These are phyloP conservation scores for Beta vulgaris DNA, from an alignment of 148 eudicot species.

Conservation along the genomic window DNA sequence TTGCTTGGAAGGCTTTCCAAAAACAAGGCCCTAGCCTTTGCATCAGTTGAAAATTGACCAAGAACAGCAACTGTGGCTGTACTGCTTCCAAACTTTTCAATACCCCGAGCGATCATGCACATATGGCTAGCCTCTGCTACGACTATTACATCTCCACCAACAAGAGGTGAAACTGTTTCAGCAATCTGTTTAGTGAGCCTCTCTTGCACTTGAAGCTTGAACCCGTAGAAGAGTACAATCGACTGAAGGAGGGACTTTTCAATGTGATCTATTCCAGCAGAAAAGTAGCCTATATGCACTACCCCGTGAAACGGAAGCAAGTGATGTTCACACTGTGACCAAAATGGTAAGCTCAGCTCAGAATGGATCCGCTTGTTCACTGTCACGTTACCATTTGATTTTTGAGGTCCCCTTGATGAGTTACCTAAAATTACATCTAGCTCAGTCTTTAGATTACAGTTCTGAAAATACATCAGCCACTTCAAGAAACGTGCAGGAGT, in stretches of 20 bases:
- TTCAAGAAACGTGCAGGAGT: conserved; percentile 68
- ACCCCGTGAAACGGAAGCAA: conserved; percentile 92
- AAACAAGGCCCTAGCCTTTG: conserved; percentile 59
- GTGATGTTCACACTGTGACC: conserved; percentile 97
- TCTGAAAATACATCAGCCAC: conserved; percentile 74
- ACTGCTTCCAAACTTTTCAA: conserved; percentile 85
- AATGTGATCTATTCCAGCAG: conserved; percentile 33
- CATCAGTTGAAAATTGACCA: conserved; percentile 78
- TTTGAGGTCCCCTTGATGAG: conserved; percentile 24
- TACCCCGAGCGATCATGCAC: conserved; percentile 93
- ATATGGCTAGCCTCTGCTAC: conserved; percentile 90
- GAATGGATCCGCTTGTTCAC: conserved; percentile 26
- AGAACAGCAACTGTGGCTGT: conserved; percentile 83
- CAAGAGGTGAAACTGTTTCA: conserved; percentile 60
- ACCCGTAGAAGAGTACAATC: conserved; percentile 77
- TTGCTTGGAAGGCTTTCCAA: conserved; percentile 57
- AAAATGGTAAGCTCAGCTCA: conserved; percentile 67
- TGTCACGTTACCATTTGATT: conserved; percentile 31
- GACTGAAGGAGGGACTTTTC: conserved; percentile 58
- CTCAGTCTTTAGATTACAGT: conserved; percentile 55
- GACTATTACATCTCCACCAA: conserved; percentile 82
- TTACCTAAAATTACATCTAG: conserved; percentile 45
- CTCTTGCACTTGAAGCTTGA: conserved; percentile 95
- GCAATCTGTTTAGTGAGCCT: conserved; percentile 90
- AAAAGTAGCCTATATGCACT: conserved; percentile 73